phyloP scores from a whole-genome alignment of 768 basidiomycete species.

The Xerocomellus intermedius region DNA sequence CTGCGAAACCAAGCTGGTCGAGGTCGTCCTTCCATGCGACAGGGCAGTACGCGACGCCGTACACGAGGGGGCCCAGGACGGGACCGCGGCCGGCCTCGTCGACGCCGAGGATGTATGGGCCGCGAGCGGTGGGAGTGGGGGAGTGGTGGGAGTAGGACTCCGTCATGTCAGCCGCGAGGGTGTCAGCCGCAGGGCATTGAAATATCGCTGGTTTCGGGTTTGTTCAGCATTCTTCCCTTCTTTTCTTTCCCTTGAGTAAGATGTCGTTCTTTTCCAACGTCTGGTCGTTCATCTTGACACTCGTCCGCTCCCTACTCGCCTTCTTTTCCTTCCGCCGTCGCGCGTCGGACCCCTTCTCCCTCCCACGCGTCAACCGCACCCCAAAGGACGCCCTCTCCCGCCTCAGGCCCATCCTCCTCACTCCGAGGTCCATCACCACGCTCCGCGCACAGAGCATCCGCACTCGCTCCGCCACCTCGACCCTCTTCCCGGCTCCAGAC shows the following conservation, averaged over 20 bases:
- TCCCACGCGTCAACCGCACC: background rate
- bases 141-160: conserved; percentile 81
- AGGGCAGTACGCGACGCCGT: conserved; percentile 93
- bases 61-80: conserved; percentile 93
- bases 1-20: conserved; percentile 86
- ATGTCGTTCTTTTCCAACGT: conserved; percentile 23
- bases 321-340: conserved; percentile 19
- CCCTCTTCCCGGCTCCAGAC: background rate
- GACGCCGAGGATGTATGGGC: conserved; percentile 95
- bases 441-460: conserved; percentile 7
- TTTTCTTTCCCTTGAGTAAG: no score
- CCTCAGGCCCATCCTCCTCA: conserved; percentile 24
- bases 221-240: no score
- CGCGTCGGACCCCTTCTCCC: conserved; percentile 9
- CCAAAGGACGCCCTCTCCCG: conserved; percentile 12
- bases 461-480: conserved; percentile 14
- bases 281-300: conserved; percentile 28
- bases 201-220: background rate
- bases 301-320: conserved; percentile 26
- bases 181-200: conserved; percentile 10
- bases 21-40: conserved; percentile 69
- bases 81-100: conserved; percentile 98
- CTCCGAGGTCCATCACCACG: conserved; percentile 7
- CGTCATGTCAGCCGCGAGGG: conserved; percentile 17
- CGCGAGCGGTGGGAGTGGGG: conserved; percentile 60